Evolutionary conservation across 1,284 basidiomycete species (phyloP).

Genomic region (Apiotrichum laibachii): DNA sequence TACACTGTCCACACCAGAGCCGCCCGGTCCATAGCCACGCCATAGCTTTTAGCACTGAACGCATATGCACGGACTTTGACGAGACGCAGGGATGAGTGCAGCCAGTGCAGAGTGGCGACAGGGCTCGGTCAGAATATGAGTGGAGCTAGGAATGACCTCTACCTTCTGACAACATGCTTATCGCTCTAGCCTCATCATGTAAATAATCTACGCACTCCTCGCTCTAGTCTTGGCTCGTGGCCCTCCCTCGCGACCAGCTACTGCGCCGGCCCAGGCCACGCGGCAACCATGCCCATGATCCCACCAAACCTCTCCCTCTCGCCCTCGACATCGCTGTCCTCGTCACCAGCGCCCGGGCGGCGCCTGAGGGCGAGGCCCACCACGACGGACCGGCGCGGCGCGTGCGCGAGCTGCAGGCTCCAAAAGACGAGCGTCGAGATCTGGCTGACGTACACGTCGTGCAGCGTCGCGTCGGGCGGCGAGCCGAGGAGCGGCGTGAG

Average conservation of each 20-base stretch:
- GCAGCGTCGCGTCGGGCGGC: slow-evolving; percentile 61
- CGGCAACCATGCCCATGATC: slow-evolving; percentile 65
- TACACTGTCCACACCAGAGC: neutral
- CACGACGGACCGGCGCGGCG: slow-evolving; percentile 38
- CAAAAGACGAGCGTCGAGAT: slow-evolving; percentile 81
- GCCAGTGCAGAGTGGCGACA: neutral
- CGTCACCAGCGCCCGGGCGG: slow-evolving; percentile 40
- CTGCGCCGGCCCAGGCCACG: slow-evolving; percentile 44
- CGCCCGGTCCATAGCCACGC: slow-evolving; percentile 4
- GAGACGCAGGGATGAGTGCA: neutral
- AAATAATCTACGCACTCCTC: no score
- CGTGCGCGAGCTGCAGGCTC: slow-evolving; percentile 51
- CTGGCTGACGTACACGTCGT: slow-evolving; percentile 79
- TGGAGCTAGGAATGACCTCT: no score
- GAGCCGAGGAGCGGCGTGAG: slow-evolving; percentile 74
- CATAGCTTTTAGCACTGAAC: slow-evolving; percentile 12
- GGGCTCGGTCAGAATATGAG: neutral
- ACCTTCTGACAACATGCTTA: no score
- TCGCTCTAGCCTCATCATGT: no score
- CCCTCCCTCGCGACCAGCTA: no score
- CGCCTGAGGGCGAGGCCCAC: slow-evolving; percentile 52
- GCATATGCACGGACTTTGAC: slow-evolving; percentile 18
- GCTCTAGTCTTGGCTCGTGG: no score
- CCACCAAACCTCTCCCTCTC: slow-evolving; percentile 64
- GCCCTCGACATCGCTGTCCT: slow-evolving; percentile 17